phyloP scores from a whole-genome alignment of 2,329 filamentous ascomycete genomes.

The Thielaviopsis populi region DNA sequence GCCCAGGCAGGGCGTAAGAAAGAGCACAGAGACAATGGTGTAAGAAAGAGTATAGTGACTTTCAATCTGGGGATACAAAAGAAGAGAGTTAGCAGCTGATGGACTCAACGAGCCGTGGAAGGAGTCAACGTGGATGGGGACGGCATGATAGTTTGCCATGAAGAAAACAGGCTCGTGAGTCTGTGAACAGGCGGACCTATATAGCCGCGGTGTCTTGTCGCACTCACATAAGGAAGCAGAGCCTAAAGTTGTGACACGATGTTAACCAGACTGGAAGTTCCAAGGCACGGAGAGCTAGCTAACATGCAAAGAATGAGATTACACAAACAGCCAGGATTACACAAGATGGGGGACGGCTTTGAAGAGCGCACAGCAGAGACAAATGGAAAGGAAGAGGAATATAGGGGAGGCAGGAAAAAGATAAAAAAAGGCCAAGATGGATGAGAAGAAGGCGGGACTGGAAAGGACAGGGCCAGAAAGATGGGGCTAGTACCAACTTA shows the following conservation, averaged over 20 bases:
- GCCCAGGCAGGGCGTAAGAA: conserved; percentile 50
- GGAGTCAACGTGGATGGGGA: neutral
- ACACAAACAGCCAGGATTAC: neutral
- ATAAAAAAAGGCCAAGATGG: neutral
- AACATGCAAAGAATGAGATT: neutral
- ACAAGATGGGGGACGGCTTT: too few species aligned
- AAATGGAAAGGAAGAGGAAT: neutral
- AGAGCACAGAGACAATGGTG: conserved; percentile 49
- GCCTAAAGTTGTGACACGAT: conserved; percentile 24
- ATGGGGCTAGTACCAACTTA: conserved; percentile 24
- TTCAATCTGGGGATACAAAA: conserved; percentile 11
- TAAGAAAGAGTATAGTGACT: conserved; percentile 46
- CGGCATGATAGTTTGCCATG: neutral
- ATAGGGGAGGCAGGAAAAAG: neutral
- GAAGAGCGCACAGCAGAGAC: too few species aligned
- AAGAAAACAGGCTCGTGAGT: neutral
- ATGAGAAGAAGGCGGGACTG: neutral
- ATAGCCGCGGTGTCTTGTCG: neutral
- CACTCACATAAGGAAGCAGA: conserved; percentile 33
- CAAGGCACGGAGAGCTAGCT: neutral
- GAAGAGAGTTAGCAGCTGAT: neutral
- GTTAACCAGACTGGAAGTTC: conserved; percentile 12
- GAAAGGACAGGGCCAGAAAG: neutral
- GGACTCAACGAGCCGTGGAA: neutral
- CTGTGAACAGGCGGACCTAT: neutral